phyloP scores from a whole-genome alignment of 2,329 filamentous ascomycete species.

The Parastagonospora avenae region DNA sequence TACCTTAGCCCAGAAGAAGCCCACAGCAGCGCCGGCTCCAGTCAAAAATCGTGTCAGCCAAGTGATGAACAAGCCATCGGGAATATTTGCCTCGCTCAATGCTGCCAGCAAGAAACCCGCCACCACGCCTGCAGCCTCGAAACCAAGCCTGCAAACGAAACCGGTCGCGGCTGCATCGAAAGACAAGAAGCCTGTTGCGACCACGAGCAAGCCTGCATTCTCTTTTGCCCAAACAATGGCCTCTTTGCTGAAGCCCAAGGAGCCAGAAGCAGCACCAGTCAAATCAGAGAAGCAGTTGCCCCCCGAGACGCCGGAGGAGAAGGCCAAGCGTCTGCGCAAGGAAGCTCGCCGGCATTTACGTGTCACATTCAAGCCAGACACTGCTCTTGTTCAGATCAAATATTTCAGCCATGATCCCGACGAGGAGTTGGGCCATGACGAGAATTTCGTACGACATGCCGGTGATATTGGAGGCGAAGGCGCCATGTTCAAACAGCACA shows the following conservation, averaged over 20 bases:
- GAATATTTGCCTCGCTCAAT: constrained; percentile 53
- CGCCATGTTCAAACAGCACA: constrained; percentile 58
- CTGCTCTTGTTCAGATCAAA: constrained; percentile 68
- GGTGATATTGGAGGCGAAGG: constrained; percentile 71
- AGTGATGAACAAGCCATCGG: constrained; percentile 51
- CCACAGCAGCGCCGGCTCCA: constrained; percentile 26
- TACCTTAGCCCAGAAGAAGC: constrained; percentile 1
- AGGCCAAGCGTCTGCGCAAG: constrained; percentile 70
- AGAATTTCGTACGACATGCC: constrained; percentile 73
- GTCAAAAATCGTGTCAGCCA: constrained; percentile 42
- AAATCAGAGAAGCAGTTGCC: constrained; percentile 60
- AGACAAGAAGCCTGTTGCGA: constrained; percentile 34
- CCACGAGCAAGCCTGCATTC: constrained; percentile 40
- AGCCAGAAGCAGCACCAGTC: constrained; percentile 51
- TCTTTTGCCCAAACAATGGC: constrained; percentile 50
- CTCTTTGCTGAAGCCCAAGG: constrained; percentile 59
- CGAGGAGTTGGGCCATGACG: constrained; percentile 70
- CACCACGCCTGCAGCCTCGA: constrained; percentile 27
- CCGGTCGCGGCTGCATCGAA: constrained; percentile 23
- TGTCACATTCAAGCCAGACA: constrained; percentile 72
- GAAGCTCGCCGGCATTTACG: constrained; percentile 72
- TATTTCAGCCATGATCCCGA: constrained; percentile 74
- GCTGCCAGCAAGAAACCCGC: constrained; percentile 52
- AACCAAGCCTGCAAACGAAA: constrained; percentile 33
- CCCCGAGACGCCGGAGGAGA: constrained; percentile 71